Evolutionary conservation across 306 rosid genomes (phyloP), one percentile per base, ranked within the genome.

Genomic region (Quercus aquifolioides): DNA sequence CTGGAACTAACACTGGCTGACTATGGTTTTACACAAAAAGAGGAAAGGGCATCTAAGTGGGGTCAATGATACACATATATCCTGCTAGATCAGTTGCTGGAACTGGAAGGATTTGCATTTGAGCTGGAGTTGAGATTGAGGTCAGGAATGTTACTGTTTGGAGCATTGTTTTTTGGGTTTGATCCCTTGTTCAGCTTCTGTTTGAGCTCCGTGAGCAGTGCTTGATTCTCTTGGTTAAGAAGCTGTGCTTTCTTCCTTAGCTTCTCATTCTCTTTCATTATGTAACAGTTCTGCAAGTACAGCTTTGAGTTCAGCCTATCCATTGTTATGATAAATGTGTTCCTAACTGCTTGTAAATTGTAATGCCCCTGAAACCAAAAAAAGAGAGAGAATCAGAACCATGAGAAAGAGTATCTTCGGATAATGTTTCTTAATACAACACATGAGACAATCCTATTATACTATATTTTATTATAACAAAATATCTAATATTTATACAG

Each of bases 161-260:
- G 41, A 71, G 76, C 89, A 85, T 75, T 88, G 31, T 28, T 25
- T 49, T 86, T 90, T 23, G 87, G 72, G 78, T 83, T 90, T 4
- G 46, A 0, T 41, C 86, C 83, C 83, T 91, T 91, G 9, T 93
- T 83, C 54, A 96, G 90, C 80, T 93, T 93, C 88, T 96, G 98
- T 78, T 93, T 91, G 11, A 96, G 94, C 87, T 96, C 98, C 76
- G 97, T 85, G 19, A 96, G 91, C 56, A 96, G 88, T 5, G 79
- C 91, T 57, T 96, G 99, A 76, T 96, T 96, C 92, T 96, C 99
- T 80, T 96, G 97, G 84, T 96, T 93, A 69, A 96, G 91, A 83
- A 93, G 75, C 81, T 93, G 97, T 1, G 99, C 99, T 62, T 96
- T 96, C 96, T 96, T 96, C 93, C 98, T 91, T 10, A 96, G 86